Evolutionary conservation across 495 filamentous ascomycete genomes (phyloP), one percentile per base, ranked within the genome.

Genomic region (Thozetella sp.): DNA sequence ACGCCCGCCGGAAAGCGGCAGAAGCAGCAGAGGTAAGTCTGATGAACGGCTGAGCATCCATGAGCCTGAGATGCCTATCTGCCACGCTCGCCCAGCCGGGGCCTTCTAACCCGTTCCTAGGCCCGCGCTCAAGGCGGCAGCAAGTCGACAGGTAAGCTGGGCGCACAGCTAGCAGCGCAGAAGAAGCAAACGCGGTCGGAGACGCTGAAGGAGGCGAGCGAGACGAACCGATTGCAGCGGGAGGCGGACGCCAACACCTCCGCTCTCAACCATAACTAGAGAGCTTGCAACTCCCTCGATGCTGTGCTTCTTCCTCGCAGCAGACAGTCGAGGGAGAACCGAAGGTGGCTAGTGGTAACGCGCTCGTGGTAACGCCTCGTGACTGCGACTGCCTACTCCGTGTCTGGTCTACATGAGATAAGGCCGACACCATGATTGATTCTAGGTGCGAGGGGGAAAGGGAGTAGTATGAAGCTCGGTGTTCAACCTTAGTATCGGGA

Each of bases 11-110:
- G 55, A 85, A 83, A 61, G 89, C 90, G 0, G 88, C 88, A 0
- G 78, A 82, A 48, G 89, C 90, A 22, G 90, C 89, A 15, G 86
- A 90, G 84, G 88, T 90, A 74, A 22, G 80, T 73, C 12, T 37
- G 3, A n/a, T 17, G 11, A 17, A 2, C 27, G 22, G 17, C 19
- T 13, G 26, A 2, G 17, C 51, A 51, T 48, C 6, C 22, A 40
- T 13, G 34, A 37, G 17, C 17, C 22, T 45, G 43, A 22, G 2
- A 45, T 24, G 12, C 19, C 57, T 6, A 27, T 3, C 30, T 19
- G 37, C 11, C 23, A 20, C 23, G 9, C 43, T 10, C 3, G 4
- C 20, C 11, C 11, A 48, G 30, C 30, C 30, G 6, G 15, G 30
- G 15, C 15, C 6, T 37, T 37, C 30, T 37, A 37, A 37, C 30